Conservation (phyloP, 129 eudicot species). For the Solidago caesia region DNA sequence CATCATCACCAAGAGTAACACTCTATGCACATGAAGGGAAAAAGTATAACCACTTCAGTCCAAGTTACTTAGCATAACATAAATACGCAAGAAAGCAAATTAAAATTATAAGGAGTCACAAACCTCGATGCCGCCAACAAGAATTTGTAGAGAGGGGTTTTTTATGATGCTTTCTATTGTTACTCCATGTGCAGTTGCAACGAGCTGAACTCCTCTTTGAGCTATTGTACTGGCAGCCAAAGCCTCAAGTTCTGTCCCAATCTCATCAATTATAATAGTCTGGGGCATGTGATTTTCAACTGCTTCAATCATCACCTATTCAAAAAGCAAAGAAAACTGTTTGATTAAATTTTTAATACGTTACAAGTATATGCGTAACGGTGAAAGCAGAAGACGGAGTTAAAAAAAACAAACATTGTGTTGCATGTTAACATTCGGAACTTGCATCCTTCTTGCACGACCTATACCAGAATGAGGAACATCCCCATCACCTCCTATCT, state of each 20-base stretch:
- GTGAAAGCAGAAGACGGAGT: constrained; percentile 8
- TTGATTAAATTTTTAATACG: constrained; percentile 2
- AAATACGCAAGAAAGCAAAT: not conserved
- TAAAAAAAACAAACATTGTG: constrained; percentile 61
- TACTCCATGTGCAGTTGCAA: constrained; percentile 94
- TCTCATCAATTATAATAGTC: constrained; percentile 92
- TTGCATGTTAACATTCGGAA: constrained; percentile 96
- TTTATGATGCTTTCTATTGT: constrained; percentile 85
- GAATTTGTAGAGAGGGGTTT: constrained; percentile 85
- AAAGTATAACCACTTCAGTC: not conserved
- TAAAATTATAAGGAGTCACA: constrained; percentile 1
- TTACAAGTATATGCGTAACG: not conserved
- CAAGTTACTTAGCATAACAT: not conserved
- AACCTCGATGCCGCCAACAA: constrained; percentile 99
- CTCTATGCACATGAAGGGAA: constrained; percentile 47
- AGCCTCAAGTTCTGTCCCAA: constrained; percentile 96
- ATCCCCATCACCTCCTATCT: constrained; percentile 99
- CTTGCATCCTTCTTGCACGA: constrained; percentile 99
- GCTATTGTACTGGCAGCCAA: constrained; percentile 98
- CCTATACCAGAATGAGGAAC: constrained; percentile 98
- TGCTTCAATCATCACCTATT: constrained; percentile 97
- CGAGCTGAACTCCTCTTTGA: constrained; percentile 99
- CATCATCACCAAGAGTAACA: constrained; percentile 96
- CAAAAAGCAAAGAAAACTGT: constrained; percentile 13
- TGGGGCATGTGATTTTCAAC: constrained; percentile 98